Base-by-base conservation (phyloP, 768 basidiomycete species). In the Asterophora lycoperdoides region DNA sequence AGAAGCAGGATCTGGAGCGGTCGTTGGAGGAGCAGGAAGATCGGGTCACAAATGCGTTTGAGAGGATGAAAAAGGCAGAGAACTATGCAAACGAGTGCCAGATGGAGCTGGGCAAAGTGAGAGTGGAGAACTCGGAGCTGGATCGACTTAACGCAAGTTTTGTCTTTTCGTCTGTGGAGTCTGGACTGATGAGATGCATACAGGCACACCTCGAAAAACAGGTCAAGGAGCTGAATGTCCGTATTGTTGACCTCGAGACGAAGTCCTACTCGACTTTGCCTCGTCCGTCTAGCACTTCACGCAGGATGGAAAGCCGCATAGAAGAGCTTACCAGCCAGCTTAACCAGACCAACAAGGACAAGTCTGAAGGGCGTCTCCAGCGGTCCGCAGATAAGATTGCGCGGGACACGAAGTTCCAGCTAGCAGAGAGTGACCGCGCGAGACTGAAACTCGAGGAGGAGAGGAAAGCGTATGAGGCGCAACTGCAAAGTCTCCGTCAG, bases 201-300 rank as follows among this genome's bases (percentile, higher is more conserved):
- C 34, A 93, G 91, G 88, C 87, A 9, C 80, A 75, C 53, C 72
- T 93, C 14, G 89, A 93, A 70, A 92, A 89, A 60, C 86, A 89
- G 60, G 74, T 87, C 60, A 91, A 90, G 60, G 91, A 92, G 44
- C 68, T 92, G 28, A 89, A 90, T 52, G 78, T 89, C 35, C 85
- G 83, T 34, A 81, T 93, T 47, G 81, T 89, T 8, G 90, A 92
- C 59, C 73, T 92, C 14, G 89, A 90, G 64, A 88, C 89, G 1
- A 86, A 75, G 59, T 84, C 88, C 4, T 82, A 89, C 53, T 65
- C 80, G 9, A 84, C 68, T 55, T 75, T 78, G n/a, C 79, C 84
- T 11, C 76, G 83, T 30, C 74, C 81, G 4, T 67, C 77, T 2
- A 69, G 75, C 4, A 71, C 71, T 1, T 76, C 81, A 39, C 73